phyloP scores from a whole-genome alignment of 2,329 filamentous ascomycete genomes.

The Lithohypha guttulata region DNA sequence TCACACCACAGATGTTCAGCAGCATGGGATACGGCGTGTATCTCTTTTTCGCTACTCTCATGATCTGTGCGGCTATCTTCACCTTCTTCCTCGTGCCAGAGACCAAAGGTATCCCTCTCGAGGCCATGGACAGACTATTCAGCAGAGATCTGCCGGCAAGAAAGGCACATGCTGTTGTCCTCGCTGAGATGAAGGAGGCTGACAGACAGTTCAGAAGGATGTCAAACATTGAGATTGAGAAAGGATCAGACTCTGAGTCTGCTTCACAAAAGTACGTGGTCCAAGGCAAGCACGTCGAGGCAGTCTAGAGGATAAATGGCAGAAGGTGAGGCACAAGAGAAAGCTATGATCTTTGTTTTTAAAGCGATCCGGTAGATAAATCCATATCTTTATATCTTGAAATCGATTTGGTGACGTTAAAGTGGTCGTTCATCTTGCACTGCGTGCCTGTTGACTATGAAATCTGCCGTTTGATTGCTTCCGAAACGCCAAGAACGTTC shows the following conservation, averaged over 20 bases:
- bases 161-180: conserved; percentile 27
- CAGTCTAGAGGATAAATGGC: conserved; percentile 11
- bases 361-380: no score
- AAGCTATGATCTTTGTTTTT: no score
- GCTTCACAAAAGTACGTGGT: conserved; percentile 9
- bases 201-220: conserved; percentile 27
- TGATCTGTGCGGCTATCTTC: conserved; percentile 48
- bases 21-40: conserved; percentile 51
- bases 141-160: conserved; percentile 29
- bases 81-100: conserved; percentile 55
- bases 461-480: no score
- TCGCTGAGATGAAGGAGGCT: conserved; percentile 27
- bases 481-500: no score
- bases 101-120: conserved; percentile 55
- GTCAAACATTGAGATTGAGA: conserved; percentile 12
- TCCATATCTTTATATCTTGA: background rate
- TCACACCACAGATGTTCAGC: conserved; percentile 37
- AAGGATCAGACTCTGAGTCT: conserved; percentile 23
- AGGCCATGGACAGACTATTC: conserved; percentile 55
- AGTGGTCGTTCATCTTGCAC: no score
- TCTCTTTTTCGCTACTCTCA: conserved; percentile 57
- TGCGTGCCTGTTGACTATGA: no score
- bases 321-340: no score
- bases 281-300: conserved; percentile 13
- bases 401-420: no score